Evolutionary conservation across 176 grass and related monocot species (phyloP), one percentile per base, ranked within the genome.

Genomic region (Saccharum spontaneum): DNA sequence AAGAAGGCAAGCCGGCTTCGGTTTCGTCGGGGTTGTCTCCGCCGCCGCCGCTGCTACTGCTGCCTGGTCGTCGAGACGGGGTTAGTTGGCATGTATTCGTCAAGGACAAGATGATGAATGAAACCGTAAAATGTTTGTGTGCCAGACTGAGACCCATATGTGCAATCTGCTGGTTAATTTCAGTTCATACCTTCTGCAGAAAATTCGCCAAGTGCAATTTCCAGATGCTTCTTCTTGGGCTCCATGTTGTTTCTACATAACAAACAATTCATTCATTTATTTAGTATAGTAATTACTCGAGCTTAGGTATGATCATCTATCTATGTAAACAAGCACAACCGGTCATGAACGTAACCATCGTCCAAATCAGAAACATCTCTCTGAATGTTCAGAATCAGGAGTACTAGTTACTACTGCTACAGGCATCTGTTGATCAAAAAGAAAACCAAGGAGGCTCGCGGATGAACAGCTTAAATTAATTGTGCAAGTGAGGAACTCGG

Each of bases 171-270:
- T 17, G 22, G 76, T 52, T 36, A 34, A 34, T 34, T 38, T 69
- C 18, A 50, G 41, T 65, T 12, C 50, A 40, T 82, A 62, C 86
- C 88, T 82, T 88, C 75, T 78, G 31, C 77, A 14, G 83, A 36
- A 76, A 80, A 86, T 30, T 60, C 74, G 24, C 69, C 82, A 8
- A 94, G 90, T 28, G 60, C 60, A 63, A 63, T 63, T 6, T 63
- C 10, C 11, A 63, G 60, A 63, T 63, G 24, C 24, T 69, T 76
- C 78, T 91, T 82, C 84, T 46, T 74, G 15, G 92, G 92, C 39
- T 70, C 55, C 59, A 63, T 39, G 80, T 91, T 88, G 71, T 97
- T 92, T 80, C 92, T 94, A 71, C 73, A 65, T 22, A 50, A 13
- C 4, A 67, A 20, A 22, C 1, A 79, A 20, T 10, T 28, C 6